Evolutionary conservation across 148 eudicot species (phyloP), one percentile per base, ranked within the genome.

Genomic region (Vaccinium macrocarpon): DNA sequence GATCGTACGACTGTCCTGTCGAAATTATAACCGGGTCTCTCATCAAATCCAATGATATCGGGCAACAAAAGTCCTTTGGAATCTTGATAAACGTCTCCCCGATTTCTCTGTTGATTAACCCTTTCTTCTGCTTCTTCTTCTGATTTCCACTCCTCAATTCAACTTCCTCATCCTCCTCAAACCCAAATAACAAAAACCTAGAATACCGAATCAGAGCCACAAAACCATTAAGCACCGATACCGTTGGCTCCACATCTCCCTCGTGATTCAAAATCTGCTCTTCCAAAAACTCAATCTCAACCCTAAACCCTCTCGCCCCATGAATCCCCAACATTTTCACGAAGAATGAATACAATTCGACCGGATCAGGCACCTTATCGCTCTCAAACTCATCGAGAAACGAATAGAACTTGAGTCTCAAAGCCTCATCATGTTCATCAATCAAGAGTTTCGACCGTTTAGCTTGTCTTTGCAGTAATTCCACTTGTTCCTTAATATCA

Each of bases 1-100:
- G 88, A 79, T 96, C 99, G 78, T 93, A 96, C 8, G 98, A 93
- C 87, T 96, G 99, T 21, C 99, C 99, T 0, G 99, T 96, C 0
- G 94, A 93, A 42, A 94, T 86, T 71, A 91, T 90, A 84, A 96
- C 98, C 6, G 99, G 99, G 79, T 94, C 97, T 64, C 55, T 85
- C 99, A 96, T 96, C 90, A 96, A 88, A 74, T 96, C 99, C 88
- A 94, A 88, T 0, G 98, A 90, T 29, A 94, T 93, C 0, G 98
- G 95, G 76, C 99, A 96, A 56, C 93, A 92, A 29, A 96, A 96
- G 80, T 96, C 99, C 86, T 90, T 93, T 11, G 99, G 99, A 46
- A 91, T 71, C 6, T 89, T 88, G 15, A 90, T 73, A 76, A 89
- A 91, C 23, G 93, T 92, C 72, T 93, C 94, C 0, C 88, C 94